Evolutionary conservation across 331 rosid species (phyloP).

Genomic region (Quercus phellos): DNA sequence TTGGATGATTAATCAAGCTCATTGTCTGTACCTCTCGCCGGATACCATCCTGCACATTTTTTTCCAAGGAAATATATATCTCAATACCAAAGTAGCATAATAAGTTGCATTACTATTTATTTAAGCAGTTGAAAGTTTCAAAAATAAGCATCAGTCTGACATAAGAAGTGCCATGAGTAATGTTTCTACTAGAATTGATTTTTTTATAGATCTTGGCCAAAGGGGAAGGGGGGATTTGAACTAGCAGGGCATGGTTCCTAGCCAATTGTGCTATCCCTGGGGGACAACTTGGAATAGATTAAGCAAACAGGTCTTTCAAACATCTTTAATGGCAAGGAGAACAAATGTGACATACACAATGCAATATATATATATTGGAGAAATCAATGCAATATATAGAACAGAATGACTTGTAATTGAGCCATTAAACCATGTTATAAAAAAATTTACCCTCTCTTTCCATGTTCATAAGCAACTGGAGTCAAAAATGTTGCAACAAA

Average conservation of each 20-base stretch:
- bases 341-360: too few species aligned
- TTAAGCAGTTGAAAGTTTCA: background rate
- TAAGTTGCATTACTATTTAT: background rate
- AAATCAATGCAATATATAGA: too few species aligned
- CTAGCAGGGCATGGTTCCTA: too few species aligned
- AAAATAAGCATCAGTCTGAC: background rate
- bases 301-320: background rate
- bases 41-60: constrained; percentile 75
- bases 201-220: background rate
- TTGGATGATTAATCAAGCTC: constrained; percentile 82
- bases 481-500: background rate
- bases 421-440: too few species aligned
- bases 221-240: too few species aligned
- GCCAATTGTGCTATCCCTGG: too few species aligned
- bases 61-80: background rate
- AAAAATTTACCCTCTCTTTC: background rate
- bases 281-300: background rate
- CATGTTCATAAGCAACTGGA: background rate
- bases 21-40: constrained; percentile 88
- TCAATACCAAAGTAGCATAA: background rate
- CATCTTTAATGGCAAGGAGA: background rate
- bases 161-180: background rate
- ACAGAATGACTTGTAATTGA: too few species aligned
- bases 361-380: too few species aligned
- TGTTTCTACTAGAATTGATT: background rate